Conservation (phyloP, 768 basidiomycete genomes). For the Boletus rubropictus region DNA sequence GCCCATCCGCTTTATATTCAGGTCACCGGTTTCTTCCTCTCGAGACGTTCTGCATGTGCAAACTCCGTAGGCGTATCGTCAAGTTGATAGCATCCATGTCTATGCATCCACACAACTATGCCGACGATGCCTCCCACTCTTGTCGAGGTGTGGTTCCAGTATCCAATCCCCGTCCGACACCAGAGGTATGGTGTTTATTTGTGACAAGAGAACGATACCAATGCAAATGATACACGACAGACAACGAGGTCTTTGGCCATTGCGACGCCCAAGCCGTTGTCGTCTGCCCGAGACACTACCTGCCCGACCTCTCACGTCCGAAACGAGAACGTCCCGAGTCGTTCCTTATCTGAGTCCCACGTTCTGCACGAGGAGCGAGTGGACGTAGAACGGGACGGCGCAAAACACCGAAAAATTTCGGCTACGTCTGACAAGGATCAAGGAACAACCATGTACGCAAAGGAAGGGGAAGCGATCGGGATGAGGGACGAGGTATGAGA, state of each 20-base stretch:
- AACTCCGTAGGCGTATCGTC: slow-evolving; percentile 7
- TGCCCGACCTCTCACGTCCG: background rate
- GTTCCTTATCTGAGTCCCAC: background rate
- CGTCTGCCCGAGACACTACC: background rate
- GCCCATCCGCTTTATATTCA: slow-evolving; percentile 8
- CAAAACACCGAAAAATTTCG: background rate
- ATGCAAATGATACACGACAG: background rate
- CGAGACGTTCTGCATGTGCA: slow-evolving; percentile 11
- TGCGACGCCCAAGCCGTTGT: background rate
- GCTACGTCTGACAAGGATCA: background rate
- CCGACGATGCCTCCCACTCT: slow-evolving; percentile 1
- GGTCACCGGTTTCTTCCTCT: background rate
- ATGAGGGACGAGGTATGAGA: slow-evolving; percentile 1
- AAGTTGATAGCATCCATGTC: slow-evolving; percentile 8
- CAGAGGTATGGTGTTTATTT: slow-evolving; percentile 7
- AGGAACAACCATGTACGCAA: background rate
- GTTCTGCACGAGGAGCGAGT: background rate
- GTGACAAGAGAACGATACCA: background rate
- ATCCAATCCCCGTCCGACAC: background rate
- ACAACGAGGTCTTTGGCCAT: background rate
- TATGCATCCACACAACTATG: background rate
- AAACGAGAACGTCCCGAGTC: background rate
- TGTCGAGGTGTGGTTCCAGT: background rate
- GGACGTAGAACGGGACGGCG: background rate
- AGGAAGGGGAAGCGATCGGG: background rate